These are phyloP conservation scores for Obba rivulosa DNA, from an alignment of 768 basidiomycete genomes.

Conservation along the genomic window DNA sequence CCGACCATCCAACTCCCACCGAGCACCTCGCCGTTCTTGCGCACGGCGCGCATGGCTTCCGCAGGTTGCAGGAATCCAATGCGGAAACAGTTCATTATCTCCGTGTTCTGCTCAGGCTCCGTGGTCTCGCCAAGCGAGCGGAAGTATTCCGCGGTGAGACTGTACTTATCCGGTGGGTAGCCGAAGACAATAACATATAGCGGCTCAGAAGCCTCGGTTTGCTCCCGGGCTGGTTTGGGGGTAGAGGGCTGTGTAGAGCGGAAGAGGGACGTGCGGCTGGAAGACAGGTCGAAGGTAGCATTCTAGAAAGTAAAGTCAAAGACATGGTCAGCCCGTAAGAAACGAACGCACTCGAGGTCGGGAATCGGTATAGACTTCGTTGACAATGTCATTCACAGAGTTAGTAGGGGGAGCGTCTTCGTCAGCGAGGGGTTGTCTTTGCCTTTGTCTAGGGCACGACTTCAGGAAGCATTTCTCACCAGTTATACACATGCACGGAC, in stretches of 20 bases:
- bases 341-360: slow-evolving; percentile 34
- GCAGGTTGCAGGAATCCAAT: slow-evolving; percentile 68
- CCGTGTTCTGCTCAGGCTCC: slow-evolving; percentile 59
- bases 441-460: slow-evolving; percentile 30
- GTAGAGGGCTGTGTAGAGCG: slow-evolving; percentile 16
- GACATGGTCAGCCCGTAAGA: background rate
- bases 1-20: slow-evolving; percentile 80
- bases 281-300: slow-evolving; percentile 35
- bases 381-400: slow-evolving; percentile 73
- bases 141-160: slow-evolving; percentile 68
- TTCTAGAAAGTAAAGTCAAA: slow-evolving; percentile 22
- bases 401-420: slow-evolving; percentile 77
- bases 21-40: slow-evolving; percentile 79
- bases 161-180: slow-evolving; percentile 80
- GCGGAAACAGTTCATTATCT: slow-evolving; percentile 76
- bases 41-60: slow-evolving; percentile 73
- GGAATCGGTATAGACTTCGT: slow-evolving; percentile 43
- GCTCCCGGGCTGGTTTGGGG: slow-evolving; percentile 16
- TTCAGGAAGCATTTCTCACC: background rate
- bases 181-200: slow-evolving; percentile 79
- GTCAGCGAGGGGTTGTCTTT: slow-evolving; percentile 59
- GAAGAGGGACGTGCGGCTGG: slow-evolving; percentile 27
- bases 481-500: slow-evolving; percentile 27
- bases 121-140: slow-evolving; percentile 66
- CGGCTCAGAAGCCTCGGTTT: slow-evolving; percentile 29